Conservation (phyloP, 1,284 basidiomycete genomes). For the Phellinidium pouzarii region DNA sequence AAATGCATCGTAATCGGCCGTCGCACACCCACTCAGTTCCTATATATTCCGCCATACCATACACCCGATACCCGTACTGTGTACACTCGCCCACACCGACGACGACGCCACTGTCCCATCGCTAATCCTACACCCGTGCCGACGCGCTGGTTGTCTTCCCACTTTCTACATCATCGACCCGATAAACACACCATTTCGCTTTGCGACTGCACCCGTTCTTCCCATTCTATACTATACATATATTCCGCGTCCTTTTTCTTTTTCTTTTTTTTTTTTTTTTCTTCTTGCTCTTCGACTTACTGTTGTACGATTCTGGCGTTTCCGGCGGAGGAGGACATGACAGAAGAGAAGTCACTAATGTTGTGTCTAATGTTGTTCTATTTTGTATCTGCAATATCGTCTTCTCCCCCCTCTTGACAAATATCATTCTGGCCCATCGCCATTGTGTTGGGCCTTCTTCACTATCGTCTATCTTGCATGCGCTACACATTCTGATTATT, state of each 20-base stretch:
- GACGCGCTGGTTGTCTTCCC: neutral
- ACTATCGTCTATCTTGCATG: no score
- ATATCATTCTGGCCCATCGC: neutral
- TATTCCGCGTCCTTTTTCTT: neutral
- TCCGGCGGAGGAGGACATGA: neutral
- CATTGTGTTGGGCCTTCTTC: neutral
- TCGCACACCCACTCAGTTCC: conserved; percentile 4
- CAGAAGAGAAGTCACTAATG: neutral
- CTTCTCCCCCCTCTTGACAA: neutral
- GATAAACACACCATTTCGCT: neutral
- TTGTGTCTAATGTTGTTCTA: neutral
- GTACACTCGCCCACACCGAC: neutral
- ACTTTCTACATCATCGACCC: neutral
- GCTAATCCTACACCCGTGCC: conserved; percentile 1
- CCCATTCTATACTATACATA: neutral
- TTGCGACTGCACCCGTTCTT: no score
- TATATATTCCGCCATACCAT: conserved; percentile 5
- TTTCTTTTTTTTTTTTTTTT: neutral
- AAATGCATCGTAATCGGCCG: neutral
- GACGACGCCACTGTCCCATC: conserved; percentile 1
- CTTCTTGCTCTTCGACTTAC: neutral
- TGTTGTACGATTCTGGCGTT: neutral
- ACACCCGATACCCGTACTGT: conserved; percentile 10
- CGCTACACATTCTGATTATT: no score
- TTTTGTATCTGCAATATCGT: neutral